Conservation (phyloP, 768 basidiomycete species). For the Suillus americanus region DNA sequence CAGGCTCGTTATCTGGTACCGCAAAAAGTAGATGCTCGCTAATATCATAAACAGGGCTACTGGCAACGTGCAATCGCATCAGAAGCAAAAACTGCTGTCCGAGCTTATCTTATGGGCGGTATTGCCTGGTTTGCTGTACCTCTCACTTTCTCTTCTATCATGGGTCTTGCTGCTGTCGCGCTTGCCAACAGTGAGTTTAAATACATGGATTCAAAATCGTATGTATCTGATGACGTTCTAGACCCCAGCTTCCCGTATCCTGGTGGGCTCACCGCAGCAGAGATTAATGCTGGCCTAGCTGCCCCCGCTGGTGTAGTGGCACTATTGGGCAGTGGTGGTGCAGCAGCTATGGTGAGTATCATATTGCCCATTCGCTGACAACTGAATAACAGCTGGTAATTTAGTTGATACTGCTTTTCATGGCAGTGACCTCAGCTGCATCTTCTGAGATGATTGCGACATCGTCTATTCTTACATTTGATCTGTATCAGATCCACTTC, state of each 20-base stretch:
- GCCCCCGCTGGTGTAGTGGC: conserved; percentile 34
- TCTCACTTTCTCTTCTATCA: conserved; percentile 36
- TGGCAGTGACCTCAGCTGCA: conserved; percentile 36
- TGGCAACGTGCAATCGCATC: conserved; percentile 40
- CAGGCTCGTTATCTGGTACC: conserved; percentile 6
- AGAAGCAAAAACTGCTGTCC: conserved; percentile 34
- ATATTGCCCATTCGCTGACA: not conserved
- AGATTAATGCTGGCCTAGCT: conserved; percentile 35
- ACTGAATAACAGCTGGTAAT: not conserved
- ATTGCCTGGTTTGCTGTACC: conserved; percentile 42
- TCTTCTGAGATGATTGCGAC: conserved; percentile 37
- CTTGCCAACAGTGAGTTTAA: conserved; percentile 16
- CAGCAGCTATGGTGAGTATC: conserved; percentile 32
- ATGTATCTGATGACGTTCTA: conserved; percentile 5
- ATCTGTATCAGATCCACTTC: conserved; percentile 33
- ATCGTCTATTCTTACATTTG: conserved; percentile 35
- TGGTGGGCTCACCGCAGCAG: conserved; percentile 22
- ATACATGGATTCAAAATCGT: not conserved
- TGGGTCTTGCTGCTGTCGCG: conserved; percentile 35
- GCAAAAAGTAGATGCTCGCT: not conserved
- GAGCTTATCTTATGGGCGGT: conserved; percentile 39
- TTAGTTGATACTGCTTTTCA: conserved; percentile 33
- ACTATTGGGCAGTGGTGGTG: conserved; percentile 36
- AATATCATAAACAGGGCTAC: conserved; percentile 23
- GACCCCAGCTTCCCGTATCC: conserved; percentile 43